Evolutionary conservation across 2,329 filamentous ascomycete genomes (phyloP), one percentile per base, ranked within the genome.

Genomic region (Diplodia mutila): DNA sequence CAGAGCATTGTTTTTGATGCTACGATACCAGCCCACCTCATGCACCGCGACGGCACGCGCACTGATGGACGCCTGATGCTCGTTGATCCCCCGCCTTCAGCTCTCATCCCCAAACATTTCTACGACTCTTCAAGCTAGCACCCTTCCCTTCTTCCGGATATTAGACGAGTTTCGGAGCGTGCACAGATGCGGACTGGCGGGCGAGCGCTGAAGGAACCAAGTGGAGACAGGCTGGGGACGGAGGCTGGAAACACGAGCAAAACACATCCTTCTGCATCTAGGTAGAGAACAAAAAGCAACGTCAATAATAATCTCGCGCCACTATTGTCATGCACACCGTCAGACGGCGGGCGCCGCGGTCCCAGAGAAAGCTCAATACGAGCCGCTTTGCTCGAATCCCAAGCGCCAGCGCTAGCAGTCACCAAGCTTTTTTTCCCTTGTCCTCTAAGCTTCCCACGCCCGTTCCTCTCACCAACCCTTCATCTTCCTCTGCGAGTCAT

Each of bases 401-500:
- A 59, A 42, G 37, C 37, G 21, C 46, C 37, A 18, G 32, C 54
- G 54, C 37, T 55, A 55, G 25, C 29, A 14, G 18, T 32, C 29
- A 37, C 53, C 53, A 55, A 59, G 32, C 54, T 59, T 59, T 55
- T 46, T 42, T n/a, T n/a, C n/a, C n/a, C 52, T 6, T 54, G 18
- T 21, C 54, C 14, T 57, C 21, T n/a, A 23, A 34, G n/a, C 54
- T 59, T 42, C 34, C 49, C 54, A 32, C 29, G 29, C 29, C 29
- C 29, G 29, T 32, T 32, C 29, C 16, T 23, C 54, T 25, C 14
- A 29, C n/a, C 51, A 32, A 32, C 29, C 9, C 52, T 54, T 9
- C 29, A 16, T 14, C 55, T 46, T 46, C 21, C 54, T 57, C 55
- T 59, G 55, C 55, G 46, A 46, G 55, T 59, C 55, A 59, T 46